Conservation (phyloP, 1,284 basidiomycete genomes). For the Fomes fomentarius region DNA sequence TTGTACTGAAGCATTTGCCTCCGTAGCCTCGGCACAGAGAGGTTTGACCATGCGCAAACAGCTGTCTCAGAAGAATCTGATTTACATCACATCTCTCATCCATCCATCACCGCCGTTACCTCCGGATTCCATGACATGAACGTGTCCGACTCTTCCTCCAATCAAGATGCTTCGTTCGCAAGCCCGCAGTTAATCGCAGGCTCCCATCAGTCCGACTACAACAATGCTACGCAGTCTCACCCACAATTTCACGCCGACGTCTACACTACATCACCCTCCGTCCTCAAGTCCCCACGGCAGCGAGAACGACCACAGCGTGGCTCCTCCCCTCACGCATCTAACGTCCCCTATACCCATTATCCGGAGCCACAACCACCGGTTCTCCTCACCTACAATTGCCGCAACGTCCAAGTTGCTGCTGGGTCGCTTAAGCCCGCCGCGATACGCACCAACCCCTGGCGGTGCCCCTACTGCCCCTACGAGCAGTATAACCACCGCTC, state of each 20-base stretch:
- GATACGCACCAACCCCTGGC: background rate
- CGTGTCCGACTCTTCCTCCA: background rate
- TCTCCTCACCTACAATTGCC: background rate
- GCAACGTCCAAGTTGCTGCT: background rate
- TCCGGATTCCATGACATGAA: too few relatives aligned
- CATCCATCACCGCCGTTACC: too few relatives aligned
- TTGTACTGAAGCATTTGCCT: background rate
- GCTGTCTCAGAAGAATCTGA: too few relatives aligned
- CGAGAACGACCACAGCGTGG: background rate
- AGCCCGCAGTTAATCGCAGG: too few relatives aligned
- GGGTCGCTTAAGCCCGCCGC: background rate
- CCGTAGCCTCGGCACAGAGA: background rate
- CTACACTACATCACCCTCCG: too few relatives aligned
- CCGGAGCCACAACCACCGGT: background rate
- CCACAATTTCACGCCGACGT: too few relatives aligned
- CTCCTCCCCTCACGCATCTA: background rate
- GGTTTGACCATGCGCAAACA: background rate
- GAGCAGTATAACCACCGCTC: slow-evolving; percentile 43
- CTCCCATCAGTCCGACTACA: too few relatives aligned
- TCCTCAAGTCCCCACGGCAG: background rate
- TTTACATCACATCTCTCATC: too few relatives aligned
- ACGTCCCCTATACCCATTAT: background rate
- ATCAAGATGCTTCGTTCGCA: too few relatives aligned
- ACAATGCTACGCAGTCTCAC: too few relatives aligned
- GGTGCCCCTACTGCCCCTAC: slow-evolving; percentile 16